A percentile compares a stretch with the other conserved stretches of the same genome.
Evolutionary conservation across 208 protist species (phyloP).

Genomic region (Wallacemonas sp.): DNA sequence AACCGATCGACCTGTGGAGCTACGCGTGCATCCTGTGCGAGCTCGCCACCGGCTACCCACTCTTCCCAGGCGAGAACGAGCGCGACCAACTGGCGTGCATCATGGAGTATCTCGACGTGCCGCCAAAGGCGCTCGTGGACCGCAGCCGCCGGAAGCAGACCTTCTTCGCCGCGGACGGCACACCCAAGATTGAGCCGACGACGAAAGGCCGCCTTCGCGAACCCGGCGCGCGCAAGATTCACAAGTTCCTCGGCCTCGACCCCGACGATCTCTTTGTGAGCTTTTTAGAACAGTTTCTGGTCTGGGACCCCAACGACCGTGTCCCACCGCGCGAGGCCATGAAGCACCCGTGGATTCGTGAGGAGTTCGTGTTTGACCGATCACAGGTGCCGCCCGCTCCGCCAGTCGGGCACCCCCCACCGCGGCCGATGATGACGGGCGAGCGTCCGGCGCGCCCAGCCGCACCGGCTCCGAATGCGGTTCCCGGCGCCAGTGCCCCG

Average conservation of each 20-base stretch:
- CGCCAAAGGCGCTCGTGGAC: slow-evolving; percentile 46
- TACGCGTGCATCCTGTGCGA: slow-evolving; percentile 94
- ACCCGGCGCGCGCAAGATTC: slow-evolving; percentile 49
- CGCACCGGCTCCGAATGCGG: background rate
- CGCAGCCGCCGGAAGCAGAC: slow-evolving; percentile 37
- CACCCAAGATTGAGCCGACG: slow-evolving; percentile 47
- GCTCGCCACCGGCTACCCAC: slow-evolving; percentile 89
- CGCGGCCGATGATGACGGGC: background rate
- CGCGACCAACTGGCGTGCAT: slow-evolving; percentile 85
- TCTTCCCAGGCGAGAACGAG: slow-evolving; percentile 91
- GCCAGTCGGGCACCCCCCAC: background rate
- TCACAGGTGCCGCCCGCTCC: background rate
- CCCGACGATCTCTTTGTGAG: slow-evolving; percentile 65
- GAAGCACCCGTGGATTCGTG: slow-evolving; percentile 71
- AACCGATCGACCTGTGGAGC: slow-evolving; percentile 92
- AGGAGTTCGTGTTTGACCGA: slow-evolving; percentile 48
- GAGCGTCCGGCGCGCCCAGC: slow-evolving; percentile 3
- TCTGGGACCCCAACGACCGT: slow-evolving; percentile 65
- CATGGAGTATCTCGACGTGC: slow-evolving; percentile 88
- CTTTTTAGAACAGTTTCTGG: slow-evolving; percentile 69
- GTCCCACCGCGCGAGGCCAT: slow-evolving; percentile 61
- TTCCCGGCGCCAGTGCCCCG: background rate
- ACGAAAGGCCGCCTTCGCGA: slow-evolving; percentile 33
- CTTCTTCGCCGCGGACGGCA: slow-evolving; percentile 48
- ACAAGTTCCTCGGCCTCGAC: slow-evolving; percentile 53